Conservation (phyloP, 2,329 filamentous ascomycete genomes). For the Penicillium psychrosexuale region DNA sequence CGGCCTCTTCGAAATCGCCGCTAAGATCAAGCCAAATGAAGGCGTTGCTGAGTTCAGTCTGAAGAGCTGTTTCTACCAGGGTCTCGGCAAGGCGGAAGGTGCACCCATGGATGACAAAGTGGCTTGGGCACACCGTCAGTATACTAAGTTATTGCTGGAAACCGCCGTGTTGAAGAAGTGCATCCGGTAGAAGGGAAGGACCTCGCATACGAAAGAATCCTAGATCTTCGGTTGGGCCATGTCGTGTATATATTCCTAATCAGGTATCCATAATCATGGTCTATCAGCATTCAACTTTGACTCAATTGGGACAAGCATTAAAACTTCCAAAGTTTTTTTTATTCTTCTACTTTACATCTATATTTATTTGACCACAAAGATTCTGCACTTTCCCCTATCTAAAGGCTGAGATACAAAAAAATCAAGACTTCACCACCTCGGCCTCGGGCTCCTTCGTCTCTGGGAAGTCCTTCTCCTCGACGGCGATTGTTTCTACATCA, state of each 20-base stretch:
- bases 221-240: background rate
- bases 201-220: background rate
- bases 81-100: constrained; percentile 44
- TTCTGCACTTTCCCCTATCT: background rate
- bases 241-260: constrained; percentile 17
- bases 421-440: constrained; percentile 4
- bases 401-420: background rate
- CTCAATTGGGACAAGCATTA: background rate
- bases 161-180: constrained; percentile 42
- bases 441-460: constrained; percentile 2
- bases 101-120: constrained; percentile 48
- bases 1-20: constrained; percentile 64
- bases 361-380: background rate
- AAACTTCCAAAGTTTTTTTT: background rate
- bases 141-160: constrained; percentile 58
- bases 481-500: background rate
- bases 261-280: constrained; percentile 11
- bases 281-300: constrained; percentile 1
- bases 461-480: constrained; percentile 7
- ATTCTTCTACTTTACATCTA: background rate
- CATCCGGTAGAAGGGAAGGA: background rate
- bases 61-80: constrained; percentile 63
- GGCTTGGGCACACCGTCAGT: constrained; percentile 53
- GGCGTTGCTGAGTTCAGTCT: constrained; percentile 62
- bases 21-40: constrained; percentile 57